These are phyloP conservation scores for Sugiyamaella floridensis DNA, from an alignment of 805 yeast genomes.

Conservation along the genomic window DNA sequence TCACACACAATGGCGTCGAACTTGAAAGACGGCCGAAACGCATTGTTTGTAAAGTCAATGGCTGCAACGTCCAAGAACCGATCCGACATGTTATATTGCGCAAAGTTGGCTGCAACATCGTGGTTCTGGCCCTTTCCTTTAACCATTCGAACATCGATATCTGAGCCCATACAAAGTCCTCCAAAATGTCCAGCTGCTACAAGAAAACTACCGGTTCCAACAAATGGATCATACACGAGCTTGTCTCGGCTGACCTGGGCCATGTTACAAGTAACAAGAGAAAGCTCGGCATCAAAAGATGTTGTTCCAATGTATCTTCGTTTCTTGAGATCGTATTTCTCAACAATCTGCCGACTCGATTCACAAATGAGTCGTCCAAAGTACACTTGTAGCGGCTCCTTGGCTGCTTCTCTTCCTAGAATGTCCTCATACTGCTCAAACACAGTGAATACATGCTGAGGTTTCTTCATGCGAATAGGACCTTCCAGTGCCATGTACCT, in stretches of 20 bases:
- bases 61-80: slow-evolving; percentile 69
- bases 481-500: slow-evolving; percentile 67
- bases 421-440: slow-evolving; percentile 61
- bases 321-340: slow-evolving; percentile 70
- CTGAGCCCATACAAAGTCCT: slow-evolving; percentile 76
- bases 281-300: slow-evolving; percentile 89
- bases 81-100: slow-evolving; percentile 55
- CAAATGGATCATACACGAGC: slow-evolving; percentile 86
- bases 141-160: slow-evolving; percentile 76
- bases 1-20: slow-evolving; percentile 87
- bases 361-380: slow-evolving; percentile 75
- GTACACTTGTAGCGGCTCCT: slow-evolving; percentile 49
- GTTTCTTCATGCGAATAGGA: slow-evolving; percentile 66
- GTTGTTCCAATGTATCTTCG: slow-evolving; percentile 92
- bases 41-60: slow-evolving; percentile 92
- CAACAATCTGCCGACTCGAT: slow-evolving; percentile 58
- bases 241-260: slow-evolving; percentile 64
- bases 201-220: slow-evolving; percentile 92
- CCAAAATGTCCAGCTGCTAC: slow-evolving; percentile 84
- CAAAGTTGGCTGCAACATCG: slow-evolving; percentile 56
- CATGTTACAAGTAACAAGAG: slow-evolving; percentile 79
- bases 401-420: slow-evolving; percentile 35
- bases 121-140: slow-evolving; percentile 60
- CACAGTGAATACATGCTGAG: slow-evolving; percentile 63
- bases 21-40: slow-evolving; percentile 53